Conservation (phyloP, 768 basidiomycete genomes). For the Epithele typhae region DNA sequence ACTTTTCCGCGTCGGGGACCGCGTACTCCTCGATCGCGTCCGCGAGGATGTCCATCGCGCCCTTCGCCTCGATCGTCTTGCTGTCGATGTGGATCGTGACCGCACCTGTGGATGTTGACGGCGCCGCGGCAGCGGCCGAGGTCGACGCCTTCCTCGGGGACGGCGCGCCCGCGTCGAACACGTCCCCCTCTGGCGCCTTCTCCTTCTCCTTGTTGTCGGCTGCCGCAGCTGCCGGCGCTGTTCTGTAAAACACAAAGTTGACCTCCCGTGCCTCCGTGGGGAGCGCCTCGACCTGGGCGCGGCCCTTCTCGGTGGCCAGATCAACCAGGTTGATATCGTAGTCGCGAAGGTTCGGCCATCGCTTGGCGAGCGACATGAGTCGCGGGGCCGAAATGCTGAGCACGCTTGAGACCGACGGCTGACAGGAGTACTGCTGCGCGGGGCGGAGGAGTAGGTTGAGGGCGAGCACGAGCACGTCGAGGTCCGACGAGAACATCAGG, state of each 20-base stretch:
- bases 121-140: slow-evolving; percentile 27
- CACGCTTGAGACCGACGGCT: slow-evolving; percentile 77
- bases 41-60: slow-evolving; percentile 72
- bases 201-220: slow-evolving; percentile 30
- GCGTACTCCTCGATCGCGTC: slow-evolving; percentile 63
- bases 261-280: slow-evolving; percentile 76
- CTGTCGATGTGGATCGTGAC: slow-evolving; percentile 60
- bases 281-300: slow-evolving; percentile 51
- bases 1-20: slow-evolving; percentile 79
- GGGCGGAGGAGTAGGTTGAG: slow-evolving; percentile 88
- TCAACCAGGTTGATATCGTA: slow-evolving; percentile 74
- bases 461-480: slow-evolving; percentile 81
- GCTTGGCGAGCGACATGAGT: slow-evolving; percentile 76
- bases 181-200: slow-evolving; percentile 44
- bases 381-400: slow-evolving; percentile 80
- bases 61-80: slow-evolving; percentile 53
- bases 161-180: slow-evolving; percentile 34
- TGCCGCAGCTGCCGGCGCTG: slow-evolving; percentile 32
- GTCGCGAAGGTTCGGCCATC: slow-evolving; percentile 82
- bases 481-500: slow-evolving; percentile 82
- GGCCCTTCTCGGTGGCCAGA: slow-evolving; percentile 54
- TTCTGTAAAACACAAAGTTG: slow-evolving; percentile 76
- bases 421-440: slow-evolving; percentile 90
- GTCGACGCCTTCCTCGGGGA: slow-evolving; percentile 44
- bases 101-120: slow-evolving; percentile 39